Evolutionary conservation across 371 early-diverging fungal genomes (phyloP), one percentile per base, ranked within the genome.

Genomic region (Blyttiomyces sp.): DNA sequence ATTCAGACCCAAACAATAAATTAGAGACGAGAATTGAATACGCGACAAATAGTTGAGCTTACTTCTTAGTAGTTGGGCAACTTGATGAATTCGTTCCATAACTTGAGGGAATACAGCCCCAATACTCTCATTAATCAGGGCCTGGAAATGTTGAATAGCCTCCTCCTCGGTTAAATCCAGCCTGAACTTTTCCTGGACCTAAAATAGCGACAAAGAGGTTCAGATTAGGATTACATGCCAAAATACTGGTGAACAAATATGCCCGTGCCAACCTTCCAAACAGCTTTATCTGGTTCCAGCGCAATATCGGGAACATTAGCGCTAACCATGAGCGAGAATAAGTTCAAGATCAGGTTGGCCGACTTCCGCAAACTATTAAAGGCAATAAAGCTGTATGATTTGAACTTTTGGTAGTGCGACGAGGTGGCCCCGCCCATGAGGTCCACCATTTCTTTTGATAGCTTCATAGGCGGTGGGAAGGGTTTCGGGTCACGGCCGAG

Each of bases 391-490:
- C 94, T 94, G 68, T 90, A 90, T 46, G 88, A 86, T 66, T 86
- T 84, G 78, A 98, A 98, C 51, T 85, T 81, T 60, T 86, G 84
- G 72, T 93, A 96, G 53, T 86, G 83, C 16, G 77, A 81, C 2
- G 91, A 89, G 45, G 83, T 77, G 26, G 89, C 84, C 11, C 97
- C 96, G 42, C 96, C 96, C 96, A 98, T 95, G 0, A 92, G 94
- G 64, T 98, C 98, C 26, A 96, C 93, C 97, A 98, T 98, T 76
- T 98, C 98, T 69, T 93, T 94, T 67, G 93, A 94, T 28, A 98
- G 85, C 69, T 97, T 97, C 96, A 98, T 97, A 0, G 98, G 96
- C 11, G 97, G 95, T 32, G 96, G 96, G 79, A 97, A 97, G 7
- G 97, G 97, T 68, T 98, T 98, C 0, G 99, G 98, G 69, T 98